phyloP scores from a whole-genome alignment of 305 asterid genomes.

The Solanum hybrid region DNA sequence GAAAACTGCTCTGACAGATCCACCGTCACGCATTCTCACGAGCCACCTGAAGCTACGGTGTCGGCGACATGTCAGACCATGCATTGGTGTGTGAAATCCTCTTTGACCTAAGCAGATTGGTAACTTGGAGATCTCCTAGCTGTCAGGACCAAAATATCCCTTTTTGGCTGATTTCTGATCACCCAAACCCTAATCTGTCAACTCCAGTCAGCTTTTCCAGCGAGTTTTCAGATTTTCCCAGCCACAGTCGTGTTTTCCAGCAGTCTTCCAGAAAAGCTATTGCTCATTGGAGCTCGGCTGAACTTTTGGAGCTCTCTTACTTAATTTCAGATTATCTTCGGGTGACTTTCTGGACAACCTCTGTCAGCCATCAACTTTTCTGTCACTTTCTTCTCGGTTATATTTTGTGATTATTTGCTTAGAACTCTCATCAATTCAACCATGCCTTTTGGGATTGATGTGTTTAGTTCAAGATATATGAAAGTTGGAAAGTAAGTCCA shows the following conservation, averaged over 20 bases:
- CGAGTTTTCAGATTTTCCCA: neutral
- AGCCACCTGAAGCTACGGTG: neutral
- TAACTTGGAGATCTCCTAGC: neutral
- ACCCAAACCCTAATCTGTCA: neutral
- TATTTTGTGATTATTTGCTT: neutral
- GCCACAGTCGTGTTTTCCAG: neutral
- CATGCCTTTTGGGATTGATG: neutral
- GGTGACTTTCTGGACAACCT: neutral
- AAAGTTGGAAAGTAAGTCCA: neutral
- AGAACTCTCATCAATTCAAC: neutral
- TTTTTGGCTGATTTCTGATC: neutral
- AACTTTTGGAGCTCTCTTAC: neutral
- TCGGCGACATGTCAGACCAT: neutral
- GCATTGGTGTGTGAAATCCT: neutral
- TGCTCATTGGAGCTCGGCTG: neutral
- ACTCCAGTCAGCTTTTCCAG: neutral
- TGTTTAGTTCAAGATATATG: neutral
- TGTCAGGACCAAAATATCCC: neutral
- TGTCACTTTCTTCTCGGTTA: neutral
- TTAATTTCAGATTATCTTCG: neutral
- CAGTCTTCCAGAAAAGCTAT: neutral
- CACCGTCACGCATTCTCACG: neutral
- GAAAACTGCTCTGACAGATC: neutral
- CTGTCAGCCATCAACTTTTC: neutral
- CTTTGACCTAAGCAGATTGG: neutral